Base-by-base conservation (phyloP, 371 early-diverging fungal genomes). In the Syncephalastrum contaminatum region DNA sequence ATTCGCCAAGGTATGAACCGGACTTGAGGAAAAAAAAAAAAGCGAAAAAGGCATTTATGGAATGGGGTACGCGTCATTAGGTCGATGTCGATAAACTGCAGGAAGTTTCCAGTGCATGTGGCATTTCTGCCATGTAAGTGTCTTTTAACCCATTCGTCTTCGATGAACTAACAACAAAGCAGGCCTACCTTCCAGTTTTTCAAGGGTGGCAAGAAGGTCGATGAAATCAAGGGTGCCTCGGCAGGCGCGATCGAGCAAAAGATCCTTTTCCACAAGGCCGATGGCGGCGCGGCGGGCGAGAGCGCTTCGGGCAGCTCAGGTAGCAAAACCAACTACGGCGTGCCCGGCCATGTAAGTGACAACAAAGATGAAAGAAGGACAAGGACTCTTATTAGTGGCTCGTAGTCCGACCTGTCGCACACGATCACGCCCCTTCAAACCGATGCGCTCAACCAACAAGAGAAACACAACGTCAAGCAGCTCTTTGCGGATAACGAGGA, bases 391-490 rank as follows among this genome's bases (percentile, higher is more conserved):
- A n/a, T n/a, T n/a, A n/a, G n/a, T n/a, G n/a, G n/a, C n/a, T 25
- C 25, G 14, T 62, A 91, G 83, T 56, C 66, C 51, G 89, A 91
- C 56, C 73, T 94, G 51, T 81, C 84, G 14, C 82, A 86, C 24
- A 80, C 73, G 25, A 82, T 94, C 52, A 86, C 86, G 4, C 68
- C 79, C 39, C 87, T 81, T 50, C 90, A 93, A 73, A 72, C 93
- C 50, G 94, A 93, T 59, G 93, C 93, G 59, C 73, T 96, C 53
- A 97, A 97, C 78, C 88, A 93, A 62, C 78, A 85, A 56, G 82
- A 80, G 54, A 83, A 87, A 24, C 82, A 90, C 60, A 82, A 83
- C 16, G 80, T 94, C 53, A 76, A 81, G 30, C 90, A 88, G 51
- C 79, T 92, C 19, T 92, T 96, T 68, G 80, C 84, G 20, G 81